These are phyloP conservation scores for Ichthyophthirius multifiliis DNA, from an alignment of 169 alveolate species.

Conservation along the genomic window DNA sequence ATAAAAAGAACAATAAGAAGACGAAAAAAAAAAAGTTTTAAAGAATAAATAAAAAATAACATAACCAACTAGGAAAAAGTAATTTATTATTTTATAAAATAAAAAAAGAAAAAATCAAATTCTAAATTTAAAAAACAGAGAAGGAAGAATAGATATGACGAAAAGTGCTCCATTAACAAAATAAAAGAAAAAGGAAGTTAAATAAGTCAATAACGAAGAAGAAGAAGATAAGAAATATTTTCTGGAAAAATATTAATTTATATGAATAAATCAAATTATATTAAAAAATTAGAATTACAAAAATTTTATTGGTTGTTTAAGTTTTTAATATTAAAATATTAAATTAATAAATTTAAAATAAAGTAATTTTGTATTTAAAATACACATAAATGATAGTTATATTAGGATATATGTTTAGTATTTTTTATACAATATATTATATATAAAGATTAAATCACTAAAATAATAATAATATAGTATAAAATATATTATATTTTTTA, in stretches of 20 bases:
- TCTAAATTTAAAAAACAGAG: neutral
- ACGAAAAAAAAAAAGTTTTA: neutral
- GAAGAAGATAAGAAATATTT: constrained; percentile 15
- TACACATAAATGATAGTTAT: no score
- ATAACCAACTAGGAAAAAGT: neutral
- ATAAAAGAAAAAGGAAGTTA: neutral
- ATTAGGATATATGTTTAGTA: no score
- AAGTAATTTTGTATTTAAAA: no score
- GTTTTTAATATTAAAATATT: no score
- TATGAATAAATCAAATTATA: neutral
- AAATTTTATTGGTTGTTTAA: no score
- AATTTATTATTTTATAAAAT: neutral
- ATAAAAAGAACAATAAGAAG: neutral
- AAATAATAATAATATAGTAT: no score
- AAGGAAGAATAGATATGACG: constrained; percentile 17
- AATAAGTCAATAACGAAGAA: neutral
- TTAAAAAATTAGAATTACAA: no score
- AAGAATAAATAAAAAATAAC: neutral
- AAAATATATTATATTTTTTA: no score
- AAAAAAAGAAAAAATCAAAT: neutral
- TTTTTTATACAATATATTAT: no score
- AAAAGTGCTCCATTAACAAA: neutral
- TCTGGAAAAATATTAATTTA: neutral
- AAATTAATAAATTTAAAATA: no score
- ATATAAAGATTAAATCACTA: no score